Evolutionary conservation across 179 eudicot genomes (phyloP).

Genomic region (Silene coronaria): DNA sequence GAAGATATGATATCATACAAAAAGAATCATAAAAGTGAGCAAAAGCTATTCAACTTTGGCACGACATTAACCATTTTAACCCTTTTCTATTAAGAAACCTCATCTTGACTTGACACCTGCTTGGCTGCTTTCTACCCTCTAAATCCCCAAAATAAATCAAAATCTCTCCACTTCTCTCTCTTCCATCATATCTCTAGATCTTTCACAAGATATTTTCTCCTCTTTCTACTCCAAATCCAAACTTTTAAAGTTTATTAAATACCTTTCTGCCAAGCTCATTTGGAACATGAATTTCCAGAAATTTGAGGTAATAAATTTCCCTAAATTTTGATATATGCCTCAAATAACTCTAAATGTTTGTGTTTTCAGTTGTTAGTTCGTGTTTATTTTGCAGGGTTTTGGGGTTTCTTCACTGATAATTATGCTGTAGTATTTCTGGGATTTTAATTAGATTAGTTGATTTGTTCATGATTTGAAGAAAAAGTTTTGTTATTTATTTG

Average conservation of each 20-base stretch:
- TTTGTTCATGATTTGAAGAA: not conserved
- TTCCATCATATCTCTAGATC: conserved; percentile 3
- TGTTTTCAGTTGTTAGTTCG: not conserved
- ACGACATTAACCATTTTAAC: conserved; percentile 15
- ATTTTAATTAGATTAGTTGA: conserved; percentile 9
- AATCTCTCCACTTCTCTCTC: not conserved
- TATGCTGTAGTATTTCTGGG: not conserved
- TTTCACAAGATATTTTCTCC: conserved; percentile 3
- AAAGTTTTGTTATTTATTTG: conserved; percentile 4
- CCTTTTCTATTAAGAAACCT: conserved; percentile 7
- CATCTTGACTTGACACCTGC: not conserved
- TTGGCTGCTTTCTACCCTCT: conserved; percentile 6
- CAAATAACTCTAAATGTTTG: conserved; percentile 10
- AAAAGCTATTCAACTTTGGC: conserved; percentile 8
- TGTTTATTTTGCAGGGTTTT: conserved; percentile 17
- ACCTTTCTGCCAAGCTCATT: not conserved
- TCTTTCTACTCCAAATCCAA: not conserved
- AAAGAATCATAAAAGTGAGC: not conserved
- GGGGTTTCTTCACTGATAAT: conserved; percentile 10
- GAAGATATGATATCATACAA: not conserved
- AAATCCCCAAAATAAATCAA: not conserved
- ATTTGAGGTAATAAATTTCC: not conserved
- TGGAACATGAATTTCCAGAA: not conserved
- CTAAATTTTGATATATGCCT: too few relatives aligned
- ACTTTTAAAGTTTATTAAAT: not conserved